These are phyloP conservation scores for Thielaviopsis punctulata DNA, from an alignment of 2,329 filamentous ascomycete species.

Conservation along the genomic window DNA sequence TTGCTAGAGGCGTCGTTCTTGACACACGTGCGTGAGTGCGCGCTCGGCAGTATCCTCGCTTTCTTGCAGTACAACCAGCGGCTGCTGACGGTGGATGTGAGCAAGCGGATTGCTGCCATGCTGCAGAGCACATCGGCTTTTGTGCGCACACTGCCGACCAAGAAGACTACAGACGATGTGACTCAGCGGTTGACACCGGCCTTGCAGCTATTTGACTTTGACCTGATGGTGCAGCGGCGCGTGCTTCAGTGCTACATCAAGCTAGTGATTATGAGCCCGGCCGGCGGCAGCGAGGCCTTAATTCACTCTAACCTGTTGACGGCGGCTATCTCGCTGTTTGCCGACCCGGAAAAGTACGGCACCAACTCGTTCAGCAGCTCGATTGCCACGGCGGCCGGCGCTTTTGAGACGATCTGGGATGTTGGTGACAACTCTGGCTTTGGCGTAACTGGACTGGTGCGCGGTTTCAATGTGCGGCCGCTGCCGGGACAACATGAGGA, in stretches of 20 bases:
- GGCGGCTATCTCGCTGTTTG: constrained; percentile 77
- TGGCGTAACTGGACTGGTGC: constrained; percentile 72
- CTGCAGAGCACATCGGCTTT: constrained; percentile 87
- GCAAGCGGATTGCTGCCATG: constrained; percentile 83
- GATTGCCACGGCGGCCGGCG: constrained; percentile 76
- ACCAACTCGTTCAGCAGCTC: constrained; percentile 74
- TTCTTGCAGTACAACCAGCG: constrained; percentile 90
- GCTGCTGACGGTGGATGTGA: constrained; percentile 81
- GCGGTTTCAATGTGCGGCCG: constrained; percentile 54
- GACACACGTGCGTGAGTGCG: constrained; percentile 86
- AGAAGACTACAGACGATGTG: constrained; percentile 75
- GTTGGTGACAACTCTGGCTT: constrained; percentile 88
- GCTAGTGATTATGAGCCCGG: constrained; percentile 72
- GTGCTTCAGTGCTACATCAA: constrained; percentile 92
- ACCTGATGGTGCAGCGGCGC: constrained; percentile 80
- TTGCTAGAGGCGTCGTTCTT: constrained; percentile 82
- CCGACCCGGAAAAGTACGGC: constrained; percentile 77
- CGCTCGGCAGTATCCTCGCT: constrained; percentile 74
- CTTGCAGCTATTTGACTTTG: constrained; percentile 74
- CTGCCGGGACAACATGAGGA: constrained; percentile 51
- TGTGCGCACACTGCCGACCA: constrained; percentile 64
- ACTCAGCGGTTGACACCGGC: constrained; percentile 69
- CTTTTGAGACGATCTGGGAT: constrained; percentile 91
- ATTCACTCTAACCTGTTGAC: constrained; percentile 84
- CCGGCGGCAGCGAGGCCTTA: constrained; percentile 68